Conservation (phyloP, 2,329 filamentous ascomycete species). For the Colletotrichum cordylinicola region DNA sequence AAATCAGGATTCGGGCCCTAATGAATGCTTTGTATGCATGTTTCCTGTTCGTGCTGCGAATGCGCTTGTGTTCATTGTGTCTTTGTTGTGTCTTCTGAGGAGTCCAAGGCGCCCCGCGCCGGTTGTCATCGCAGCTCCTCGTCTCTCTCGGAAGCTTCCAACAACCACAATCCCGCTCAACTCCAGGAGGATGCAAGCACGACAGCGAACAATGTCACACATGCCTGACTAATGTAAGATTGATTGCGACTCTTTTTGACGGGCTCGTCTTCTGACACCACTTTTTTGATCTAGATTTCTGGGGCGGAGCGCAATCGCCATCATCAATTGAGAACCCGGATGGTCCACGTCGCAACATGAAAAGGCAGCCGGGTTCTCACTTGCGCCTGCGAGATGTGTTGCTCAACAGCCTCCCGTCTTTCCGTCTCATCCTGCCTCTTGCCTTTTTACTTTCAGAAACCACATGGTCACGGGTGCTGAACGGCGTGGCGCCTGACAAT, state of each 20-base stretch:
- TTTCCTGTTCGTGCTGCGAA: neutral
- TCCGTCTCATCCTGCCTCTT: neutral
- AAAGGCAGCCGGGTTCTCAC: constrained; percentile 14
- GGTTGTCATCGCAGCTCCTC: neutral
- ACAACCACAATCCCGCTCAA: neutral
- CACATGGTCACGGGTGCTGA: neutral
- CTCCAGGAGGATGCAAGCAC: neutral
- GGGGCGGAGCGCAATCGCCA: constrained; percentile 5
- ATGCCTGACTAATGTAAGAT: neutral
- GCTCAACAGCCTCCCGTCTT: neutral
- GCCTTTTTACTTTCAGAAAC: neutral
- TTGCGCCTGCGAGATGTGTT: neutral
- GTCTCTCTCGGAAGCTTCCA: neutral
- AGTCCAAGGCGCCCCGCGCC: neutral
- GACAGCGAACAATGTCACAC: neutral
- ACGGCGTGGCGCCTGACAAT: neutral
- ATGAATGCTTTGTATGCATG: neutral
- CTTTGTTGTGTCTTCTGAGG: neutral
- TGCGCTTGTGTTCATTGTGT: neutral
- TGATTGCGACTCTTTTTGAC: neutral
- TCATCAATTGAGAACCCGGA: constrained; percentile 19
- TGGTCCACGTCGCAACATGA: constrained; percentile 8
- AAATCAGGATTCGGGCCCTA: neutral
- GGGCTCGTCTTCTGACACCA: neutral
- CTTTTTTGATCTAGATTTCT: neutral